These are phyloP conservation scores for Ceratobasidium sp. DNA, from an alignment of 1,284 basidiomycete species.

Conservation along the genomic window DNA sequence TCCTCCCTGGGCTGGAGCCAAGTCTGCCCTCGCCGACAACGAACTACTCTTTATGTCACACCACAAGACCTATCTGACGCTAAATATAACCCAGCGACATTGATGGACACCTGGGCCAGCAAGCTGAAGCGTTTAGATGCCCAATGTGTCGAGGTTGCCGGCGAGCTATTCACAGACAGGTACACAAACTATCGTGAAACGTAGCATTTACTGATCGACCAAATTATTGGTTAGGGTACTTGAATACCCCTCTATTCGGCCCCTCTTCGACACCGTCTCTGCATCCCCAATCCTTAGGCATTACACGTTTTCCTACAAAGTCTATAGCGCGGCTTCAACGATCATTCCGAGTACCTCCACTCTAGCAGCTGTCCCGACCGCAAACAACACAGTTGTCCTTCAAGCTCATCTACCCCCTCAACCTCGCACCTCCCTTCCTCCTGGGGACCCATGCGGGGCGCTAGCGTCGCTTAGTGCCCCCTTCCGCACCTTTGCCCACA, in stretches of 20 bases:
- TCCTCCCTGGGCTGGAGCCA: conserved; percentile 40
- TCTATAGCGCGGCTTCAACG: conserved; percentile 12
- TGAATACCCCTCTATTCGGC: conserved; percentile 18
- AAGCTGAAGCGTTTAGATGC: conserved; percentile 14
- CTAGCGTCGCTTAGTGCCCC: conserved; percentile 24
- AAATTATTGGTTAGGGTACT: conserved; percentile 2
- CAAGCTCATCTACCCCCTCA: conserved; percentile 26
- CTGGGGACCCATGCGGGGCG: conserved; percentile 21
- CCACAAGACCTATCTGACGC: conserved; percentile 15
- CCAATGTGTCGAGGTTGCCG: conserved; percentile 31
- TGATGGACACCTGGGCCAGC: conserved; percentile 34
- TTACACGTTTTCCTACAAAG: conserved; percentile 26
- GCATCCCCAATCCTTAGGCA: conserved; percentile 31
- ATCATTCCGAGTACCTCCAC: conserved; percentile 6
- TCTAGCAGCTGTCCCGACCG: conserved; percentile 3
- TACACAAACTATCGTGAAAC: background rate
- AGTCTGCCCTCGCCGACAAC: conserved; percentile 26
- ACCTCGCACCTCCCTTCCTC: background rate
- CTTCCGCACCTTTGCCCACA: conserved; percentile 36
- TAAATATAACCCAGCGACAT: conserved; percentile 9
- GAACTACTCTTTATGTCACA: conserved; percentile 12
- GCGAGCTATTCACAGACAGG: conserved; percentile 32
- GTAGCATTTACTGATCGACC: background rate
- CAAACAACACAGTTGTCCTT: conserved; percentile 36
- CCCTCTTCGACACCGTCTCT: conserved; percentile 29